Evolutionary conservation across 2,329 filamentous ascomycete genomes (phyloP).

Genomic region (Fusarium abutilonis): DNA sequence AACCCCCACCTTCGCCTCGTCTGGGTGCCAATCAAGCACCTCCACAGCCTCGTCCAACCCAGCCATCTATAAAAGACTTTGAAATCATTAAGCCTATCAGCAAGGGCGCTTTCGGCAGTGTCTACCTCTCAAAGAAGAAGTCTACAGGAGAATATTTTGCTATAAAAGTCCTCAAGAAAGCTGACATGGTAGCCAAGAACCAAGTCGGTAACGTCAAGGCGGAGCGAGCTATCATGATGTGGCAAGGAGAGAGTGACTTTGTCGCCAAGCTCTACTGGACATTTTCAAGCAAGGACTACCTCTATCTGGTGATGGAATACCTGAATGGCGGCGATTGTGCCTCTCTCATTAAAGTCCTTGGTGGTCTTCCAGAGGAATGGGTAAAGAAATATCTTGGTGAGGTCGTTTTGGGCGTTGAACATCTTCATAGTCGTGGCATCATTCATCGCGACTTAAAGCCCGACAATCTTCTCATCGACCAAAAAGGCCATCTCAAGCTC

Average conservation of each 20-base stretch:
- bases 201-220: slow-evolving; percentile 99
- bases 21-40: slow-evolving; percentile 79
- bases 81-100: slow-evolving; percentile 99
- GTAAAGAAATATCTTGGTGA: slow-evolving; percentile 97
- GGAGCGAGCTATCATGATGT: slow-evolving; percentile 99
- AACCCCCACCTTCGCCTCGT: slow-evolving; percentile 83
- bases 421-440: slow-evolving; percentile 92
- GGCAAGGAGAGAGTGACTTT: slow-evolving; percentile 99
- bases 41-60: slow-evolving; percentile 85
- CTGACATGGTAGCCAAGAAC: slow-evolving; percentile 99
- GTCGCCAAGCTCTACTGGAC: slow-evolving; percentile 99
- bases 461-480: slow-evolving; percentile 96
- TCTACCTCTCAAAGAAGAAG: slow-evolving; percentile 98
- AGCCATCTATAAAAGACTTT: slow-evolving; percentile 98
- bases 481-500: slow-evolving; percentile 94
- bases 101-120: slow-evolving; percentile 97
- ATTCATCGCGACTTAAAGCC: slow-evolving; percentile 97
- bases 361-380: slow-evolving; percentile 95
- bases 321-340: slow-evolving; percentile 97
- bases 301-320: slow-evolving; percentile 99
- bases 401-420: slow-evolving; percentile 95
- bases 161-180: slow-evolving; percentile 98
- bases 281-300: slow-evolving; percentile 98
- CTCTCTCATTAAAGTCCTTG: slow-evolving; percentile 92
- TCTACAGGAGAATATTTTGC: slow-evolving; percentile 98